phyloP scores from a whole-genome alignment of 345 rosid genomes.

The Toxicodendron radicans region DNA sequence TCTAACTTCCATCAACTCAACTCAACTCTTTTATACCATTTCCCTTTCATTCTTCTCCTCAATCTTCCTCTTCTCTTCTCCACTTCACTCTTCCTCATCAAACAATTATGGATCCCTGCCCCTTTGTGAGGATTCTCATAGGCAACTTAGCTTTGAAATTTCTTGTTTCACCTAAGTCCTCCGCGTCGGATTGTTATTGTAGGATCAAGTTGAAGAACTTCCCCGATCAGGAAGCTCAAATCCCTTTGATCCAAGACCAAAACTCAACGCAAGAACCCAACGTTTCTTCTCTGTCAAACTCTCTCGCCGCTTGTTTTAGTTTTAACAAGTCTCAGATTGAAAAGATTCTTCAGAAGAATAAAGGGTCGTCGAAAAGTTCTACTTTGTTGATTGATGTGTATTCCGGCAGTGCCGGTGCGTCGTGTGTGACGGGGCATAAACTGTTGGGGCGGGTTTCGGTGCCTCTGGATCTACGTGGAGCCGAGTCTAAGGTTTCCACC shows the following conservation, averaged over 20 bases:
- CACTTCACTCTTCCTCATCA: too few relatives aligned
- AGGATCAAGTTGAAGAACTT: slow-evolving; percentile 60
- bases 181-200: slow-evolving; percentile 47
- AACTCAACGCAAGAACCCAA: slow-evolving; percentile 17
- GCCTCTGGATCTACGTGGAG: slow-evolving; percentile 58
- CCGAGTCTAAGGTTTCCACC: slow-evolving; percentile 48
- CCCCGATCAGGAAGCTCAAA: slow-evolving; percentile 42
- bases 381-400: slow-evolving; percentile 49
- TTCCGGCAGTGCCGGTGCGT: slow-evolving; percentile 32
- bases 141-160: slow-evolving; percentile 74
- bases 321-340: slow-evolving; percentile 54
- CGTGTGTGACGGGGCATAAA: slow-evolving; percentile 50
- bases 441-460: slow-evolving; percentile 57
- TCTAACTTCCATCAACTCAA: slow-evolving; percentile 11
- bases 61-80: background rate
- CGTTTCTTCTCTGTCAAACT: slow-evolving; percentile 18
- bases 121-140: slow-evolving; percentile 73
- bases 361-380: slow-evolving; percentile 23
- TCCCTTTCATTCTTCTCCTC: background rate
- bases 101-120: slow-evolving; percentile 86
- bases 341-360: slow-evolving; percentile 21
- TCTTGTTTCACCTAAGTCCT: slow-evolving; percentile 35
- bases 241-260: slow-evolving; percentile 38
- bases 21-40: background rate
- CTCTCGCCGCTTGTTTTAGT: slow-evolving; percentile 72